Percentiles rank a stretch among this genome's conserved stretches.
These are phyloP conservation scores for Byssochlamys sp. DNA, from an alignment of 2,329 filamentous ascomycete genomes.

Conservation along the genomic window DNA sequence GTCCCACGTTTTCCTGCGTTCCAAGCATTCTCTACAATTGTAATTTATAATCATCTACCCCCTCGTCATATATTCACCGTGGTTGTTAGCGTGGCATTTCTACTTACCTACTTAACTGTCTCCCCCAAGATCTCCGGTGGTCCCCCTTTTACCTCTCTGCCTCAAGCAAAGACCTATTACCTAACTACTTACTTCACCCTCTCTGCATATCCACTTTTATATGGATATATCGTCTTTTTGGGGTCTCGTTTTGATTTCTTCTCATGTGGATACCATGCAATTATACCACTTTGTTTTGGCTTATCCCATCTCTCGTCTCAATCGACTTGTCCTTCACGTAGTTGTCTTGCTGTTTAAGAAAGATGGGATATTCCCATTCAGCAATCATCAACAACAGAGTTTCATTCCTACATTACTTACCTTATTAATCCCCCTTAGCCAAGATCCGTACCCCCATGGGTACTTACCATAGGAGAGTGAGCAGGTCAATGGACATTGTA, in stretches of 20 bases:
- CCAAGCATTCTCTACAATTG: background rate
- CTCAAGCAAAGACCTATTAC: background rate
- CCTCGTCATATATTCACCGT: background rate
- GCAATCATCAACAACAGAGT: too few species aligned
- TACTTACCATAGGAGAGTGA: too few species aligned
- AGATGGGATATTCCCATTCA: too few species aligned
- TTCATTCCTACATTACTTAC: too few species aligned
- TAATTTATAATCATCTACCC: background rate
- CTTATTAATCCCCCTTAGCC: too few species aligned
- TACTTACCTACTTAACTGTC: background rate
- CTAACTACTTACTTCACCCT: background rate
- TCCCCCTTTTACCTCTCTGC: background rate
- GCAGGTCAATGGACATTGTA: too few species aligned
- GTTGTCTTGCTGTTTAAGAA: background rate
- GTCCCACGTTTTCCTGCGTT: background rate
- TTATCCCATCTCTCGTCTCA: background rate
- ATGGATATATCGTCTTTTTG: background rate
- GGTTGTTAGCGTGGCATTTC: background rate
- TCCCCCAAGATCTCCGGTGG: background rate
- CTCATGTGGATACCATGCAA: background rate
- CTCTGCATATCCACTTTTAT: background rate
- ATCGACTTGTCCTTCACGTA: background rate
- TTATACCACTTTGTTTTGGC: background rate
- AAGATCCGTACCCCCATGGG: too few species aligned
- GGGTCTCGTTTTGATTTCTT: background rate